Base-by-base conservation (phyloP, 345 rosid species). In the Heritiera littoralis region DNA sequence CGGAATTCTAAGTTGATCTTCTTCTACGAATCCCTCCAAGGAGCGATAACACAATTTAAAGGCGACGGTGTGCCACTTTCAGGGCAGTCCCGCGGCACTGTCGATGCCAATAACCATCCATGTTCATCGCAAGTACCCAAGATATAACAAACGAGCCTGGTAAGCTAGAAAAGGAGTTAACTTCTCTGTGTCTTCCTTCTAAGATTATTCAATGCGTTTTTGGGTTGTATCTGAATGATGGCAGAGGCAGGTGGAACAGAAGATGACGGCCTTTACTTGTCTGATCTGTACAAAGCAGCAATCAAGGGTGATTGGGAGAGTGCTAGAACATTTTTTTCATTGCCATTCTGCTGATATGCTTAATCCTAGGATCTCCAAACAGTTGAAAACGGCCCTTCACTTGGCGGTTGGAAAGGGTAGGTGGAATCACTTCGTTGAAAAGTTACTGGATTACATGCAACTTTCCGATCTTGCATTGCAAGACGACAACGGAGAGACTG, bases 251-350 rank as follows among this genome's bases (percentile, higher is more conserved):
- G 9, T 8, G 63, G 10, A 23, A 59, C 32, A 9, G 28, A n/a
- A 11, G 60, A 63, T 54, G 73, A 69, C 7, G 63, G 40, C 66
- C 23, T 28, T 17, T 76, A 76, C 72, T 43, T 43, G 43, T 72
- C 77, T 51, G 55, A 51, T n/a, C 65, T 81, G 30, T 77, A 81
- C 51, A 35, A 38, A 67, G 81, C 75, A 46, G 49, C 67, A 6
- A 40, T 81, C n/a, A 74, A 58, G 74, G 75, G 81, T 15, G 75
- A 78, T 28, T 20, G 65, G 54, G 70, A 77, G 18, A 66, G 56
- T 60, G 78, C 78, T 7, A 46, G 9, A 28, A 49, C 20, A 4
- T 60, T 76, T 13, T 61, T 61, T 76, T 12, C 43, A 61, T 6
- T 52, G 56, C n/a, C n/a, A 18, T 28, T 58, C 64, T 45, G 59